phyloP scores from a whole-genome alignment of 2,329 filamentous ascomycete species.

The Fusarium musae region DNA sequence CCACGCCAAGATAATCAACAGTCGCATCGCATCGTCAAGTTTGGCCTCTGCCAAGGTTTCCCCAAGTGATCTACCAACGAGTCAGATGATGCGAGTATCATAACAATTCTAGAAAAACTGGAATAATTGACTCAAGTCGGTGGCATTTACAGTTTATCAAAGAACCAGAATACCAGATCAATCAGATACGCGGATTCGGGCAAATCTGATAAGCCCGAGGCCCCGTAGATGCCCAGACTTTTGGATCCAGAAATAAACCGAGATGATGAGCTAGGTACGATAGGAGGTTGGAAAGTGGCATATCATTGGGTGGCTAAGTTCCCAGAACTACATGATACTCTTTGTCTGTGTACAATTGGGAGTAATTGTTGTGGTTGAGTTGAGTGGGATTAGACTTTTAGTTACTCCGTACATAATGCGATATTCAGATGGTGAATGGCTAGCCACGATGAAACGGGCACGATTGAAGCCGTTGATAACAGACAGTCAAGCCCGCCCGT shows the following conservation, averaged over 20 bases:
- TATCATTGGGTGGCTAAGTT: not conserved
- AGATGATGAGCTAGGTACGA: not conserved
- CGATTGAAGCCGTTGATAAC: not conserved
- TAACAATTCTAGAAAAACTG: not conserved
- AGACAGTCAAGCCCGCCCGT: not conserved
- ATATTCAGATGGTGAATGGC: not conserved
- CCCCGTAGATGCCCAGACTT: not conserved
- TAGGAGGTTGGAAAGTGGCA: not conserved
- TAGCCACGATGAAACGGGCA: not conserved
- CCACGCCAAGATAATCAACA: constrained; percentile 18
- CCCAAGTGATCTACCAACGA: not conserved
- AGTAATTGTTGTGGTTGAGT: not conserved
- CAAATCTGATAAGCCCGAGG: not conserved
- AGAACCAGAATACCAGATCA: not conserved
- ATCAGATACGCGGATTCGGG: not conserved
- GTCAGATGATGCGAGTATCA: constrained; percentile 18
- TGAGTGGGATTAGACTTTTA: not conserved
- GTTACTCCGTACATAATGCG: not conserved
- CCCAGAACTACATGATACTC: not conserved
- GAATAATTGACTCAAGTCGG: not conserved
- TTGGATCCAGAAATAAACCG: not conserved
- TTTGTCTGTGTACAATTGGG: not conserved
- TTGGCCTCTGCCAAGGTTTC: constrained; percentile 8
- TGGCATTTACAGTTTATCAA: not conserved
- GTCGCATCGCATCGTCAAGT: constrained; percentile 1